Conservation (phyloP, 2,329 filamentous ascomycete species). For the Trichoderma koningii region DNA sequence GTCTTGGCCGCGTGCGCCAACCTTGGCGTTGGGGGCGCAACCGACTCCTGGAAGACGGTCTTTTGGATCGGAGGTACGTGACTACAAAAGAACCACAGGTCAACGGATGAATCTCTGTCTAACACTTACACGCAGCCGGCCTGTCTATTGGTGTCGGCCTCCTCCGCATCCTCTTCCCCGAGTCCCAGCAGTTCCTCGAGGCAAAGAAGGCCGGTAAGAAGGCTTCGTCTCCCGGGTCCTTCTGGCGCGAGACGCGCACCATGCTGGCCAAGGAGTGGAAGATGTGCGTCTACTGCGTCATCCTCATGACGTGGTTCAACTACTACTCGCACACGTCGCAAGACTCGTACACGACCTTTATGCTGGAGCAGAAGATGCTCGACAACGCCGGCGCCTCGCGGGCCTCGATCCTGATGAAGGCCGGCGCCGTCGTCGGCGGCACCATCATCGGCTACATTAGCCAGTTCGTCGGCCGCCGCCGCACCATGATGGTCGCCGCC, state of each 20-base stretch:
- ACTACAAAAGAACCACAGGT: constrained; percentile 14
- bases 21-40: constrained; percentile 66
- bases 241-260: constrained; percentile 68
- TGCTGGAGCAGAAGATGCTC: constrained; percentile 72
- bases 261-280: constrained; percentile 74
- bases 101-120: not conserved
- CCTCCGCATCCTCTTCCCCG: constrained; percentile 68
- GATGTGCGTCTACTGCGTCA: constrained; percentile 74
- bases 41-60: constrained; percentile 71
- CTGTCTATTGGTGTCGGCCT: constrained; percentile 70
- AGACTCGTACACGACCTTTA: constrained; percentile 80
- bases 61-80: constrained; percentile 66
- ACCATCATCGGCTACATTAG: constrained; percentile 73
- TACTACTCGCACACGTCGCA: constrained; percentile 78
- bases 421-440: constrained; percentile 72
- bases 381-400: constrained; percentile 64
- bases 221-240: constrained; percentile 49
- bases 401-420: constrained; percentile 82
- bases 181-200: constrained; percentile 74
- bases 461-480: constrained; percentile 73
- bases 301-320: constrained; percentile 78
- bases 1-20: constrained; percentile 76
- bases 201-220: constrained; percentile 63
- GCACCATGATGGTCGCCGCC: constrained; percentile 63
- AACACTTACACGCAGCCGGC: constrained; percentile 47